Conservation (phyloP, 2,329 filamentous ascomycete species). For the Passalora sequoiae region DNA sequence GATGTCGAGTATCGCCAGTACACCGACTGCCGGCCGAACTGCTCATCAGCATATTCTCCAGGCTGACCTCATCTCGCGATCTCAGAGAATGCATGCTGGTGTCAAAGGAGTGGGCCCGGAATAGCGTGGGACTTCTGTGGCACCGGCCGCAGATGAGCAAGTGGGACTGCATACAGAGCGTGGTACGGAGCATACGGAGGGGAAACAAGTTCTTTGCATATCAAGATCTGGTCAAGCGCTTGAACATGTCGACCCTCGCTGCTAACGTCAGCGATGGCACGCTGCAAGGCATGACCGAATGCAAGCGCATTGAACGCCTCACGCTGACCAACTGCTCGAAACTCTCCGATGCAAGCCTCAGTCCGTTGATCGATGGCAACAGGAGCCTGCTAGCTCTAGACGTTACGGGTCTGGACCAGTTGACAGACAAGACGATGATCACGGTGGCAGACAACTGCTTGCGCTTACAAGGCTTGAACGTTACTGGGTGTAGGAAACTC, state of each 20-base stretch:
- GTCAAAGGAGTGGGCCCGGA: constrained; percentile 88
- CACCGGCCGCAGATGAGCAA: constrained; percentile 86
- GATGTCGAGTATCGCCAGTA: constrained; percentile 69
- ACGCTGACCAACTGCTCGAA: constrained; percentile 86
- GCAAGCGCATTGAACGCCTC: constrained; percentile 85
- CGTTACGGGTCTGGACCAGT: constrained; percentile 72
- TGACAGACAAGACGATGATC: constrained; percentile 75
- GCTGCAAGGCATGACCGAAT: constrained; percentile 71
- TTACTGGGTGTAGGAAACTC: constrained; percentile 77
- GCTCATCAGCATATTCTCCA: constrained; percentile 85
- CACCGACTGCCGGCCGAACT: constrained; percentile 87
- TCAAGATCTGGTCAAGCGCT: constrained; percentile 79
- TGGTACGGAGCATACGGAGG: constrained; percentile 71
- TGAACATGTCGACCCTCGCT: constrained; percentile 79
- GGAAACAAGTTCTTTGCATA: constrained; percentile 81
- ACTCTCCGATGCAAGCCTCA: constrained; percentile 78
- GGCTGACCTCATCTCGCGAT: constrained; percentile 66
- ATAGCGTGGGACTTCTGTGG: constrained; percentile 90
- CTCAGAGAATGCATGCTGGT: constrained; percentile 86
- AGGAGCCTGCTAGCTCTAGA: constrained; percentile 80
- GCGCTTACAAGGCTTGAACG: constrained; percentile 84
- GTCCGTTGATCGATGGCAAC: constrained; percentile 73
- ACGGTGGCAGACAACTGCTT: constrained; percentile 75
- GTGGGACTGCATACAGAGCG: constrained; percentile 73
- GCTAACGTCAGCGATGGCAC: constrained; percentile 82